Conservation (phyloP, 108 stramenopile species). For the Mayamaea pseudoterrestris region DNA sequence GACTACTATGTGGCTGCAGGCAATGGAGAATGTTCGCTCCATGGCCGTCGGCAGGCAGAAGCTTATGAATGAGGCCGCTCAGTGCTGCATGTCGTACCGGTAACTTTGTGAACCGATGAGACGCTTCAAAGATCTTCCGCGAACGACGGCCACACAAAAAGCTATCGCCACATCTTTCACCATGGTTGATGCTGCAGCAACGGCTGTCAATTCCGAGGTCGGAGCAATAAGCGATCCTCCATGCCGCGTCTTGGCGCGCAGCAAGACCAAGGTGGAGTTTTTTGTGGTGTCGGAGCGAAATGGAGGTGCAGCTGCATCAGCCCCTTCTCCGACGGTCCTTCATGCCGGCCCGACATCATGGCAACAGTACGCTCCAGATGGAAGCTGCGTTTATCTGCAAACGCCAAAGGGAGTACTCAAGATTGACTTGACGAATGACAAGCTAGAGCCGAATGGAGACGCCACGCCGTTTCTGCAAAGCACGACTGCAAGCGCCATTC, state of each 20-base stretch:
- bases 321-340: slow-evolving; percentile 23
- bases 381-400: neutral
- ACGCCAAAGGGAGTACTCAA: neutral
- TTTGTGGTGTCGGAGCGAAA: slow-evolving; percentile 32
- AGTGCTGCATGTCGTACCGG: no score
- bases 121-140: no score
- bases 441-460: no score
- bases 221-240: slow-evolving; percentile 4
- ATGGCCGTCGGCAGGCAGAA: no score
- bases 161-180: no score
- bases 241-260: slow-evolving; percentile 47
- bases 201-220: no score
- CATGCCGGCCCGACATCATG: slow-evolving; percentile 1
- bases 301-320: slow-evolving; percentile 19
- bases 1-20: no score
- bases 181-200: no score
- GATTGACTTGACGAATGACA: neutral
- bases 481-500: slow-evolving; percentile 30
- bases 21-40: no score
- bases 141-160: no score
- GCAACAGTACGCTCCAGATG: neutral
- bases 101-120: no score
- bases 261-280: slow-evolving; percentile 59
- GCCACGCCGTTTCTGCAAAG: neutral
- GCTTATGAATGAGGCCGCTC: no score